Evolutionary conservation across 1,284 basidiomycete genomes (phyloP), one percentile per base, ranked within the genome.

Genomic region (Ganoderma leucocontextum): DNA sequence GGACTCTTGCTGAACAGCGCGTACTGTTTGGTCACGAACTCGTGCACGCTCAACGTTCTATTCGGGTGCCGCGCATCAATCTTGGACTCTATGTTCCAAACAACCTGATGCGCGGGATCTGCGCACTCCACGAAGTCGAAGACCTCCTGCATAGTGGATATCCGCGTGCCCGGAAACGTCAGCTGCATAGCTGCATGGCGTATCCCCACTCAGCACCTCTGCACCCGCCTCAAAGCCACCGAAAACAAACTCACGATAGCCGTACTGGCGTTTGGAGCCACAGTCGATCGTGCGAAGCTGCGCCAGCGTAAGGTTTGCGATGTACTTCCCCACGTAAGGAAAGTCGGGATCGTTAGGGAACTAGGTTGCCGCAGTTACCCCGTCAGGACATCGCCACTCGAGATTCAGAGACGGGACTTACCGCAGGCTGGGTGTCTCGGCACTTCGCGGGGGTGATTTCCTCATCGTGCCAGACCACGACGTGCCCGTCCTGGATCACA

Each of bases 61-160:
- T 89, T 86, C 12, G 84, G 82, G 66, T 82, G 76, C 39, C 82
- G 83, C 4, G 91, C 82, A 74, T 94, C 85, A 67, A 94, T 86
- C 79, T 95, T 95, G 53, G 90, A 91, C 80, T 95, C 93, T 69
- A 95, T 91, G 77, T 95, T 94, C 86, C 89, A 93, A 39, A 84
- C 79, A 29, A 94, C 84, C 53, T 82, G 78, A 66, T 86, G 86
- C 38, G 83, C 76, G 1, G 87, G 86, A 74, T 92, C 92, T 3
- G 87, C 90, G 73, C 93, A 95, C 59, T 84, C 83, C 9, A 87
- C 91, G 75, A 95, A 94, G 60, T 89, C 86, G 74, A 95, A 94
- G 13, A 94, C 80, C 78, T 95, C 91, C 71, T 84, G 78, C 41
- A 95, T 80, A 1, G 93, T 94, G 7, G 92, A 88, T 65, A 95